These are phyloP conservation scores for Gymnopus androsaceus DNA, from an alignment of 1,284 basidiomycete species.

Conservation along the genomic window DNA sequence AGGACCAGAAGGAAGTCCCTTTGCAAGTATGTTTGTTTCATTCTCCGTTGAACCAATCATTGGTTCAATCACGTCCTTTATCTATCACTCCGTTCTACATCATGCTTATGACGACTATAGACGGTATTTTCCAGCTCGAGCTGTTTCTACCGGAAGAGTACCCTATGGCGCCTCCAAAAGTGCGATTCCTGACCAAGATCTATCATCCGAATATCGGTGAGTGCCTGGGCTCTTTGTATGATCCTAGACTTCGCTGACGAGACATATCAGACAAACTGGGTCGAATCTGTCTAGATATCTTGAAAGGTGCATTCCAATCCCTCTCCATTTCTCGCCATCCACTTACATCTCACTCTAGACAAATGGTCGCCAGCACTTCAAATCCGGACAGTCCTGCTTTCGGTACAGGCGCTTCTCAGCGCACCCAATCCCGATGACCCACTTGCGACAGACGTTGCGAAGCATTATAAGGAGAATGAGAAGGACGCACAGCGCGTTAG, in stretches of 20 bases:
- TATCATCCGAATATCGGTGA: conserved; percentile 99
- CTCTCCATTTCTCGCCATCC: not conserved
- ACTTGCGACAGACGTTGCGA: conserved; percentile 96
- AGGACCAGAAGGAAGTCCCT: conserved; percentile 93
- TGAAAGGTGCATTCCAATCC: conserved; percentile 69
- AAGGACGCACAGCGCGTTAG: conserved; percentile 88
- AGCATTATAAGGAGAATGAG: conserved; percentile 99
- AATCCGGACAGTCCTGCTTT: conserved; percentile 76
- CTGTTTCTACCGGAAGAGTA: conserved; percentile 98
- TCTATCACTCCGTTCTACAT: not conserved
- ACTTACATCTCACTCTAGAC: conserved; percentile 51
- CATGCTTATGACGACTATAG: too few relatives aligned
- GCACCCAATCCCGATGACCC: conserved; percentile 99
- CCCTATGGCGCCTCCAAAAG: conserved; percentile 98
- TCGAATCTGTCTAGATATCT: conserved; percentile 91
- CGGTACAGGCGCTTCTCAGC: conserved; percentile 92
- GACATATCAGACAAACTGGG: conserved; percentile 11
- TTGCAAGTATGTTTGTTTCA: conserved; percentile 70
- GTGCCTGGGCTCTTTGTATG: conserved; percentile 22
- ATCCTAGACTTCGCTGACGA: too few relatives aligned
- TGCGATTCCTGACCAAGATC: conserved; percentile 97
- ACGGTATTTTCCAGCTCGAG: conserved; percentile 92
- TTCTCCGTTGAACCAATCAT: conserved; percentile 1
- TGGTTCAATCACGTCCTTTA: not conserved
- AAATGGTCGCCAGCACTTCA: conserved; percentile 89